Conservation (phyloP, 176 grass and related monocot genomes). For the Zoysia japonica region DNA sequence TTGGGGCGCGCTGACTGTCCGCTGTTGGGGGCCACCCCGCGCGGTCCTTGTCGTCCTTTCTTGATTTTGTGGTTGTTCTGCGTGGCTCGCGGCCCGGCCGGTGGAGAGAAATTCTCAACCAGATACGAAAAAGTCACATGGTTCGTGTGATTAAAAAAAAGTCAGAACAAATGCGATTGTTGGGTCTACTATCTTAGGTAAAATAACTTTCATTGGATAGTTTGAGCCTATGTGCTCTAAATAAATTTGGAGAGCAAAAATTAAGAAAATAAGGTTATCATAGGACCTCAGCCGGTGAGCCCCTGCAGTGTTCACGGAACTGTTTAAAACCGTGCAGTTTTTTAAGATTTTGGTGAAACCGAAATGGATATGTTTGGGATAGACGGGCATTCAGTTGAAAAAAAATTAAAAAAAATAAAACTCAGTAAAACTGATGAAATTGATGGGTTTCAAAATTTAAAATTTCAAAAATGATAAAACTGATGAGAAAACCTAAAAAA, state of each 20-base stretch:
- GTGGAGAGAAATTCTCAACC: background rate
- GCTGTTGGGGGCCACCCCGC: background rate
- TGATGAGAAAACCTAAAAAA: too few species aligned
- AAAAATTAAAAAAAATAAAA: too few species aligned
- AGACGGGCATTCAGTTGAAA: too few species aligned
- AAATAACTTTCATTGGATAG: background rate
- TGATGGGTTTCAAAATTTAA: too few species aligned
- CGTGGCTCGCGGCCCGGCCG: background rate
- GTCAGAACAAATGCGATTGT: background rate
- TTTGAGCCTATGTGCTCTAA: background rate
- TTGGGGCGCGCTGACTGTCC: constrained; percentile 18
- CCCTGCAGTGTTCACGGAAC: too few species aligned
- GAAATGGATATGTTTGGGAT: too few species aligned
- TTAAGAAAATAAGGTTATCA: background rate
- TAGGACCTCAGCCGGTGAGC: too few species aligned
- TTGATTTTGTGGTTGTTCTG: background rate
- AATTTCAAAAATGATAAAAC: too few species aligned
- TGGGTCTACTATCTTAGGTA: too few species aligned
- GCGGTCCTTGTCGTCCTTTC: background rate
- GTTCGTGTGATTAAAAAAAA: background rate
- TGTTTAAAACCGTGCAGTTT: too few species aligned
- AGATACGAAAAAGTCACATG: background rate
- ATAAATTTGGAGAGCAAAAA: background rate
- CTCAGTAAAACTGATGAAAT: too few species aligned
- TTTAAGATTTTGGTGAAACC: too few species aligned